Evolutionary conservation across 768 basidiomycete species (phyloP).

Genomic region (Sutorius australiensis): DNA sequence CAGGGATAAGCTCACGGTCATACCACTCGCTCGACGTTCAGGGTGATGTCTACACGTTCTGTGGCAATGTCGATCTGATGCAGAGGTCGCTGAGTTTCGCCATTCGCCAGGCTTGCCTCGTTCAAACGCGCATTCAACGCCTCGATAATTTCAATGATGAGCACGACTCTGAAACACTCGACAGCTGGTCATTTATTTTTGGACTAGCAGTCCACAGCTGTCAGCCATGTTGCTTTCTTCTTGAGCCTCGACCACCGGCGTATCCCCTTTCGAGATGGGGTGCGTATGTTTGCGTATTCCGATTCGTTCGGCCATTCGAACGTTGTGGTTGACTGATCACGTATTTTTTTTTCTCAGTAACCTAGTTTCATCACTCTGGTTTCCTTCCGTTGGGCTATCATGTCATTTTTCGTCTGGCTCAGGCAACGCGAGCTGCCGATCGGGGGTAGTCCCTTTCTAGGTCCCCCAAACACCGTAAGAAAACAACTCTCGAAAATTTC

Average conservation of each 20-base stretch:
- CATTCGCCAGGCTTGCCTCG: neutral
- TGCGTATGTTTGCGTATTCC: neutral
- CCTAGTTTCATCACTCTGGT: neutral
- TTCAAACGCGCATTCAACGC: neutral
- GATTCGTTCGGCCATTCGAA: neutral
- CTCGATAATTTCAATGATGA: neutral
- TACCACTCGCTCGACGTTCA: neutral
- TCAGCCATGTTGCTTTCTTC: too few relatives aligned
- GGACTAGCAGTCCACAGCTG: neutral
- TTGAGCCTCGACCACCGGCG: neutral
- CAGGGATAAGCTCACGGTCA: neutral
- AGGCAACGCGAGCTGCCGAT: neutral
- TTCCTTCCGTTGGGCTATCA: slow-evolving; percentile 8
- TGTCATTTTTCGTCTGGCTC: slow-evolving; percentile 1
- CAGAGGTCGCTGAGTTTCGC: slow-evolving; percentile 2
- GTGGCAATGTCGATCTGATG: slow-evolving; percentile 13
- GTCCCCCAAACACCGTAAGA: slow-evolving; percentile 1
- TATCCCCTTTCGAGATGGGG: neutral
- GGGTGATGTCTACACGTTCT: neutral
- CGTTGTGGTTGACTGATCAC: neutral
- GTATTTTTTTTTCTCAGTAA: slow-evolving; percentile 12
- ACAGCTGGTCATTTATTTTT: neutral
- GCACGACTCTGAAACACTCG: slow-evolving; percentile 2
- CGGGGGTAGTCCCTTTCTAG: slow-evolving; percentile 11
- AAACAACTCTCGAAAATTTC: neutral